These are phyloP conservation scores for Coix lacrymajobi DNA, from an alignment of 176 grass and related monocot species.

Conservation along the genomic window DNA sequence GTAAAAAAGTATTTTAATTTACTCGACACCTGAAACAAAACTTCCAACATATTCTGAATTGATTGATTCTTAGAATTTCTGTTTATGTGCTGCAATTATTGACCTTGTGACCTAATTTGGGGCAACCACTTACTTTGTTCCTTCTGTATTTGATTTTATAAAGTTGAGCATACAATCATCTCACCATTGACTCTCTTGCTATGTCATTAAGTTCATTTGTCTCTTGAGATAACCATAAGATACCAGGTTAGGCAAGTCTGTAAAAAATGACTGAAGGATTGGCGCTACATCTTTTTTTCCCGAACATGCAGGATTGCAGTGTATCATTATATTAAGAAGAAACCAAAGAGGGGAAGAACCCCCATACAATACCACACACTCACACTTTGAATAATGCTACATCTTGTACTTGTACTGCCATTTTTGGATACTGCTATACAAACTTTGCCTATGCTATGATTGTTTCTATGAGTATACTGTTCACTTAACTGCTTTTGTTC, in stretches of 20 bases:
- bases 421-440: background rate
- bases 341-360: no score
- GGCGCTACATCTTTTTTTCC: background rate
- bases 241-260: background rate
- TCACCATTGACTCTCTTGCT: background rate
- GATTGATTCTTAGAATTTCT: background rate
- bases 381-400: background rate
- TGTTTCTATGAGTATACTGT: background rate
- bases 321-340: no score
- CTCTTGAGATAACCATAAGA: background rate
- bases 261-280: background rate
- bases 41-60: background rate
- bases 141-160: background rate
- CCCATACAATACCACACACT: no score
- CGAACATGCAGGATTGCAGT: background rate
- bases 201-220: background rate
- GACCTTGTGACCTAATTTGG: background rate
- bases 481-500: background rate
- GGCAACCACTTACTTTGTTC: background rate
- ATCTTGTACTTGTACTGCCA: background rate
- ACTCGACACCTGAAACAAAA: background rate
- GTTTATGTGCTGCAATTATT: background rate
- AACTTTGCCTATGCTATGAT: background rate
- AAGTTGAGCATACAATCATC: background rate
- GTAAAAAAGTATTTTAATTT: background rate